These are phyloP conservation scores for Russula earlei DNA, from an alignment of 768 basidiomycete species.

Conservation along the genomic window DNA sequence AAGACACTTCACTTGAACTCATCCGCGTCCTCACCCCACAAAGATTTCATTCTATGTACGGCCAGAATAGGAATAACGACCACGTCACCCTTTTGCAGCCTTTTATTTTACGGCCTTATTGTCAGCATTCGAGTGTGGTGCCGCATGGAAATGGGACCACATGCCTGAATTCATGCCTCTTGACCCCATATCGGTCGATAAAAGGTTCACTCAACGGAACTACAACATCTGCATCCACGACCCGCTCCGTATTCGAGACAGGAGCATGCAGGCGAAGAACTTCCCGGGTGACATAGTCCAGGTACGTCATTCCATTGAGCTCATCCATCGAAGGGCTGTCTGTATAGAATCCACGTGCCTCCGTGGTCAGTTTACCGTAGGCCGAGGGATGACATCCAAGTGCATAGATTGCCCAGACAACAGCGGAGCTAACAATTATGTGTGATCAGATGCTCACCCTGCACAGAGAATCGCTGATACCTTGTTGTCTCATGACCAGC, in stretches of 20 bases:
- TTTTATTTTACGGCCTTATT: not conserved
- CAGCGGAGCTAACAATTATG: constrained; percentile 27
- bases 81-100: constrained; percentile 9
- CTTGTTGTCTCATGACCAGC: constrained; percentile 55
- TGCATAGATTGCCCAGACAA: constrained; percentile 52
- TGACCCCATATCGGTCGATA: constrained; percentile 16
- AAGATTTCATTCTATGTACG: constrained; percentile 10
- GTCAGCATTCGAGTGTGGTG: not conserved
- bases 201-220: constrained; percentile 18
- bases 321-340: constrained; percentile 63
- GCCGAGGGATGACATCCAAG: constrained; percentile 39
- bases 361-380: constrained; percentile 49
- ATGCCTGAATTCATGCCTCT: constrained; percentile 17
- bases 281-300: constrained; percentile 30
- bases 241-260: constrained; percentile 11
- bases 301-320: constrained; percentile 53
- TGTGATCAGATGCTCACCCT: not conserved
- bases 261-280: constrained; percentile 16
- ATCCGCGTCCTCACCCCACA: constrained; percentile 21
- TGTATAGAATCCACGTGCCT: constrained; percentile 41
- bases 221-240: constrained; percentile 13
- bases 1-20: constrained; percentile 22
- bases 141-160: not conserved
- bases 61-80: constrained; percentile 12
- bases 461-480: constrained; percentile 19